Evolutionary conservation across 805 yeast genomes (phyloP).

Genomic region (Yamadazyma sp.): DNA sequence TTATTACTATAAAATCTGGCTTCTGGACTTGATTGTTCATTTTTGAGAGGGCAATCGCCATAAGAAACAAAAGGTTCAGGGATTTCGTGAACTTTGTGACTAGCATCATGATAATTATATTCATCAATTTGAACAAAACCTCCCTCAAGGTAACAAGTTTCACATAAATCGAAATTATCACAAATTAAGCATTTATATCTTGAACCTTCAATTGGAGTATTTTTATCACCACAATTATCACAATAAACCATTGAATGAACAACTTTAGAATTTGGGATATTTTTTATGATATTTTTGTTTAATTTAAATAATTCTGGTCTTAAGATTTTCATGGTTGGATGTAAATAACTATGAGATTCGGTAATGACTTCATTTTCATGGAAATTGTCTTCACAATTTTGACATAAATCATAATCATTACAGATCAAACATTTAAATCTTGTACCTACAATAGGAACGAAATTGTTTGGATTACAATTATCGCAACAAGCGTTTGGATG

Average conservation of each 20-base stretch:
- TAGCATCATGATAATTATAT: constrained; percentile 5
- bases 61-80: background rate
- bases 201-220: constrained; percentile 39
- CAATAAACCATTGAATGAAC: constrained; percentile 30
- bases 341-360: constrained; percentile 20
- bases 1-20: background rate
- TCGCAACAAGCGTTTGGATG: constrained; percentile 34
- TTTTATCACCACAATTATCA: constrained; percentile 26
- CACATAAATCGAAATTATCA: constrained; percentile 51
- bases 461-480: constrained; percentile 26
- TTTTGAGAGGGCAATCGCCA: too few species aligned
- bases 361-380: constrained; percentile 11
- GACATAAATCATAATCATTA: constrained; percentile 52
- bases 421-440: constrained; percentile 54
- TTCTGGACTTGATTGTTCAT: background rate
- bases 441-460: constrained; percentile 40
- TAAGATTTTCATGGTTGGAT: constrained; percentile 30
- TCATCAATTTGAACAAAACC: constrained; percentile 2
- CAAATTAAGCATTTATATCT: constrained; percentile 53
- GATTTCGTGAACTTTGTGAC: constrained; percentile 10
- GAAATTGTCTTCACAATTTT: constrained; percentile 23
- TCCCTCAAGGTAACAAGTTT: constrained; percentile 23
- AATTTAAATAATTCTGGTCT: constrained; percentile 13
- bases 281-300: constrained; percentile 4
- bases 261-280: constrained; percentile 6